Evolutionary conservation across 2,329 filamentous ascomycete species (phyloP), one percentile per base, ranked within the genome.

Genomic region (Tolypocladium amazonense): DNA sequence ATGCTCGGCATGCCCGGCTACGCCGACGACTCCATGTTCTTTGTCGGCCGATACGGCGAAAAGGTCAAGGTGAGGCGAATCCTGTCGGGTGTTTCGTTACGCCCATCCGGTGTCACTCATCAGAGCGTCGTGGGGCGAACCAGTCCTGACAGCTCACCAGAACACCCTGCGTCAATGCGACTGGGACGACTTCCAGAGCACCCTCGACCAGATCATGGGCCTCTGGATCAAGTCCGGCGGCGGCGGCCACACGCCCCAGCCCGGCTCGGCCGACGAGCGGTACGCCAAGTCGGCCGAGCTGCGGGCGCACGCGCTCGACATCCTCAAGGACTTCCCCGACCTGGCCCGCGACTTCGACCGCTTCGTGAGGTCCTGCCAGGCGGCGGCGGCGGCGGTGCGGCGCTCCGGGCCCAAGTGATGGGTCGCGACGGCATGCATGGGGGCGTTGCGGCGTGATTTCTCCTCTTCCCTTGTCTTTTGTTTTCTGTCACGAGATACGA

Each of bases 21-120:
- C 43, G 67, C 66, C 12, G 66, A 71, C 57, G 69, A 72, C 60
- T 67, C 66, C 30, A 65, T 72, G 62, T 62, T 72, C 56, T 70
- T 68, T 45, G 61, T 70, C 7, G 58, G 68, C 18, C 67, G 70
- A 39, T 71, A 70, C 52, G 59, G 65, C 2, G 43, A 56, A 30
- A 57, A 59, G 33, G 67, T 60, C 56, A 66, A 69, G 66, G 70
- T 71, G 57, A 20, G 43, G 5, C n/a, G 3, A 27, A 14, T 30
- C 55, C 56, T 25, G 20, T 54, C 33, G 8, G 30, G n/a, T 56
- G 8, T 14, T 47, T 7, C 14, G 9, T 3, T 4, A 14, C 15
- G n/a, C n/a, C n/a, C n/a, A 25, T 3, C 30, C 20, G 41, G 25
- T 1, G 30, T n/a, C 47, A 12, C 27, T 50, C 45, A 14, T 30